phyloP scores from a whole-genome alignment of 192 early-diverging fungal species.

The Gamsiella multidivaricata region DNA sequence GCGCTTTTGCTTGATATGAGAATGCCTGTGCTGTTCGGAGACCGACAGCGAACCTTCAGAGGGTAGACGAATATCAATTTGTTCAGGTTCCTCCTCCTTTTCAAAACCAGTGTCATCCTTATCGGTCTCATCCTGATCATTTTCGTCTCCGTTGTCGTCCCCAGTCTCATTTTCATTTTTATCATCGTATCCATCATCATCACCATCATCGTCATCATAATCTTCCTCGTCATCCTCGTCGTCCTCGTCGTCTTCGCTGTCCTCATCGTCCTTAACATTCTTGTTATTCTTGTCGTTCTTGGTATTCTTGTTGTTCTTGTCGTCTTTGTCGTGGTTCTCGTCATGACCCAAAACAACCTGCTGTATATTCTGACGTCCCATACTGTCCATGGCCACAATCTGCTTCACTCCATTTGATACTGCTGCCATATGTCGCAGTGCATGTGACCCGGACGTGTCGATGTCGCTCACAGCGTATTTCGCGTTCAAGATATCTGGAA shows the following conservation, averaged over 20 bases:
- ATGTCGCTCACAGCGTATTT: too few relatives aligned
- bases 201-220: neutral
- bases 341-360: neutral
- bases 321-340: neutral
- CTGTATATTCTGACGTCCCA: neutral
- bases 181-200: conserved; percentile 1
- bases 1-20: conserved; percentile 5
- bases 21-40: neutral
- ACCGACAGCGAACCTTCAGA: neutral
- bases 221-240: neutral
- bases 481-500: too few relatives aligned
- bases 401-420: too few relatives aligned
- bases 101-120: neutral
- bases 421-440: too few relatives aligned
- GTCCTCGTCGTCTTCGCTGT: neutral
- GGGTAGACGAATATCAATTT: neutral
- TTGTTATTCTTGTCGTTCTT: neutral
- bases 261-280: conserved; percentile 1
- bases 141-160: neutral
- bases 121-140: neutral
- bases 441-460: too few relatives aligned
- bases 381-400: neutral
- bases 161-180: conserved; percentile 1
- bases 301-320: neutral
- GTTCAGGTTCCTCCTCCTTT: neutral